These are phyloP conservation scores for Solanum bukasovii DNA, from an alignment of 257 asterid genomes.

Conservation along the genomic window DNA sequence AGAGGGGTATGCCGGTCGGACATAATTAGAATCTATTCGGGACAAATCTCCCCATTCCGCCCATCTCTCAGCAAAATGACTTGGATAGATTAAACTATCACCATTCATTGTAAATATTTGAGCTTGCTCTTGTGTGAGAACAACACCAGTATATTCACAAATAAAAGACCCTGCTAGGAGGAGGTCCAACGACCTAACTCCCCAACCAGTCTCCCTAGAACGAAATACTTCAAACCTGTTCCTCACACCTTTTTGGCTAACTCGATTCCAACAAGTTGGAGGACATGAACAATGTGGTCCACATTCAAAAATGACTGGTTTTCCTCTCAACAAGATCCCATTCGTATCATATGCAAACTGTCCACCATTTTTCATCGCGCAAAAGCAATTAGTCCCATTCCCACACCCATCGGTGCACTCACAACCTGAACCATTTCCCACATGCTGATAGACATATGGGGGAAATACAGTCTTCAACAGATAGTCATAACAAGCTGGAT, in stretches of 20 bases:
- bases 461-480: slow-evolving; percentile 42
- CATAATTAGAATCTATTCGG: slow-evolving; percentile 33
- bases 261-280: slow-evolving; percentile 62
- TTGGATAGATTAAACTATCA: slow-evolving; percentile 63
- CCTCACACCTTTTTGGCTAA: slow-evolving; percentile 63
- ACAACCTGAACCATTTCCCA: slow-evolving; percentile 45
- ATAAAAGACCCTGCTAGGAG: slow-evolving; percentile 82
- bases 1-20: slow-evolving; percentile 27
- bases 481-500: slow-evolving; percentile 53
- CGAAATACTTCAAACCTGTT: slow-evolving; percentile 81
- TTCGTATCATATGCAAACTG: slow-evolving; percentile 51
- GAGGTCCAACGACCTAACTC: slow-evolving; percentile 77
- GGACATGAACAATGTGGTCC: slow-evolving; percentile 76
- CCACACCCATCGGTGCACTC: slow-evolving; percentile 45
- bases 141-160: slow-evolving; percentile 80
- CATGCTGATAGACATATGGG: slow-evolving; percentile 18
- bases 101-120: slow-evolving; percentile 78
- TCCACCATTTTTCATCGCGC: slow-evolving; percentile 65
- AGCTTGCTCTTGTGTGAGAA: slow-evolving; percentile 74
- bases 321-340: slow-evolving; percentile 71
- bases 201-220: slow-evolving; percentile 88
- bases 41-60: slow-evolving; percentile 57
- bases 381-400: slow-evolving; percentile 44
- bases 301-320: slow-evolving; percentile 74
- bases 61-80: slow-evolving; percentile 55